phyloP scores from a whole-genome alignment of 106 monocot genomes.

The Phalaenopsis aphrodite region DNA sequence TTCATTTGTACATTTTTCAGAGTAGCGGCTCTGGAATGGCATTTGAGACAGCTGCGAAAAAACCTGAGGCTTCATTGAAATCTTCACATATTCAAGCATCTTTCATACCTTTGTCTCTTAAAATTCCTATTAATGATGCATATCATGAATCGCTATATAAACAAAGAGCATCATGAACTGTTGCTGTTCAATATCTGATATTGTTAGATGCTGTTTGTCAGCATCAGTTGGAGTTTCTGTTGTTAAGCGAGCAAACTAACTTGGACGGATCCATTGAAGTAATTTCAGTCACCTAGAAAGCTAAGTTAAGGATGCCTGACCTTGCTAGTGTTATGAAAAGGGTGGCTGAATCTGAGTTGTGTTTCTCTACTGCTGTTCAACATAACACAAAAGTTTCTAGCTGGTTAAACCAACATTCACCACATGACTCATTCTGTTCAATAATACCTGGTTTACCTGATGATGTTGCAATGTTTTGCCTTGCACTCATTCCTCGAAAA shows the following conservation, averaged over 20 bases:
- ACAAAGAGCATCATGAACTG: background rate
- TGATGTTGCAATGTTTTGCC: slow-evolving; percentile 76
- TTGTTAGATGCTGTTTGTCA: background rate
- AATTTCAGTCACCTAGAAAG: background rate
- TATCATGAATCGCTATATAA: slow-evolving; percentile 44
- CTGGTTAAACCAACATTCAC: slow-evolving; percentile 7
- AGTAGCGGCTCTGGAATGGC: slow-evolving; percentile 48
- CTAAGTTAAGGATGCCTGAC: slow-evolving; percentile 18
- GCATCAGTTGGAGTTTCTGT: background rate
- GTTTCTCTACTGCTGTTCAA: slow-evolving; percentile 19
- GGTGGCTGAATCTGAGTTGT: slow-evolving; percentile 25
- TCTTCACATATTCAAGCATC: slow-evolving; percentile 21
- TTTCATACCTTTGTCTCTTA: slow-evolving; percentile 56
- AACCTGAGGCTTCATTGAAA: slow-evolving; percentile 15
- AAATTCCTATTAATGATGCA: slow-evolving; percentile 65
- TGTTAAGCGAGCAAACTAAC: background rate
- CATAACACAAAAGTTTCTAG: slow-evolving; percentile 19
- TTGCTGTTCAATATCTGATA: background rate
- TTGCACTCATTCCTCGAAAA: slow-evolving; percentile 61
- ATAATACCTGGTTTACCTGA: slow-evolving; percentile 83
- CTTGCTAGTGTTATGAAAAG: slow-evolving; percentile 11
- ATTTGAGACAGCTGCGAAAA: slow-evolving; percentile 23
- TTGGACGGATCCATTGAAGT: background rate
- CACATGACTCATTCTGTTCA: slow-evolving; percentile 24
- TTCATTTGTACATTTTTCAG: slow-evolving; percentile 12